Conservation (phyloP, 306 rosid genomes). For the Fragaria ananassa region DNA sequence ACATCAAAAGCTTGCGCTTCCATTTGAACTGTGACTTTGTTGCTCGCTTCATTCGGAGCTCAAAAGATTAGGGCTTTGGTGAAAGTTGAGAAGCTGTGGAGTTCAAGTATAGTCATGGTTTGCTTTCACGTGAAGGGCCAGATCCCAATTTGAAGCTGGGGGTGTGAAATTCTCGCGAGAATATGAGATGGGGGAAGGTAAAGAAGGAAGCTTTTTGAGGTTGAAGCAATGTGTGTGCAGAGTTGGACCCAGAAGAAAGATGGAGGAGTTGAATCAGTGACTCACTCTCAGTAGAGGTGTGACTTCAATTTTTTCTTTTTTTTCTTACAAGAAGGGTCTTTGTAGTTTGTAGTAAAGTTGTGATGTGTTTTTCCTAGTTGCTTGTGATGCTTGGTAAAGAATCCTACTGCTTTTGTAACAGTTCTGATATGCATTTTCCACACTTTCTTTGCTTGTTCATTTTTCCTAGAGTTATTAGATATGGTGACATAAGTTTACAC, state of each 20-base stretch:
- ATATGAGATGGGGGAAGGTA: conserved; percentile 8
- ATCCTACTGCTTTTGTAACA: neutral
- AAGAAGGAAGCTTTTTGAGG: neutral
- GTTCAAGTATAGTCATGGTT: conserved; percentile 2
- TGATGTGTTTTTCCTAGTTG: conserved; percentile 33
- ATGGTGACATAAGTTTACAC: no score
- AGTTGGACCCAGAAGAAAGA: conserved; percentile 12
- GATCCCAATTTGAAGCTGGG: conserved; percentile 39
- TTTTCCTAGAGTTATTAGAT: no score
- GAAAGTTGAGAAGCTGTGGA: neutral
- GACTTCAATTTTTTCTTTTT: neutral
- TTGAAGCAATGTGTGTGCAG: conserved; percentile 9
- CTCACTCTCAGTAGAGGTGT: conserved; percentile 4
- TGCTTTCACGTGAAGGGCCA: conserved; percentile 22
- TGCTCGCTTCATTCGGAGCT: conserved; percentile 57
- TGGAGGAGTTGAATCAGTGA: conserved; percentile 3
- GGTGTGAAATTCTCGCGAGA: neutral
- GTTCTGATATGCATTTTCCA: neutral
- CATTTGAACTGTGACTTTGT: conserved; percentile 60
- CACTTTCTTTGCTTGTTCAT: neutral
- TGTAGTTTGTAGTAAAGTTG: conserved; percentile 32
- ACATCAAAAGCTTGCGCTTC: conserved; percentile 66
- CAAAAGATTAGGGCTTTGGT: neutral
- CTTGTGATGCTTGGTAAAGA: conserved; percentile 50
- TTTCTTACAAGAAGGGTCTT: no score